Evolutionary conservation across 345 rosid species (phyloP).

Genomic region (Durio zibethinus): DNA sequence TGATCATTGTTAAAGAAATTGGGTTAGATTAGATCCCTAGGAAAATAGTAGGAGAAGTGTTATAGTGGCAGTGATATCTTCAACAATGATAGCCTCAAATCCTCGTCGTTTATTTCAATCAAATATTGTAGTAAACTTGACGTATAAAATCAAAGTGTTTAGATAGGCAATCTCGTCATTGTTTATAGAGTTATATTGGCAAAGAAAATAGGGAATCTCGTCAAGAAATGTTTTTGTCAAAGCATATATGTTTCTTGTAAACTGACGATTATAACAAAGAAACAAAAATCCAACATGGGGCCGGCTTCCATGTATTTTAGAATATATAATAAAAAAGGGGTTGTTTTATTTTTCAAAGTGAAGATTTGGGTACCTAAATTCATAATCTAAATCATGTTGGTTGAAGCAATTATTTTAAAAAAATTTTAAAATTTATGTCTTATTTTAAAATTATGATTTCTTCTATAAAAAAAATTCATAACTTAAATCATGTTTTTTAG

Average conservation of each 20-base stretch:
- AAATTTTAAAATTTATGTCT: too few species aligned
- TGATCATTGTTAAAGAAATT: background rate
- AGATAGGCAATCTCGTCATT: background rate
- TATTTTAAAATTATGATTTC: too few species aligned
- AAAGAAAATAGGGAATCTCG: background rate
- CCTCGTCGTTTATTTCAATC: too few species aligned
- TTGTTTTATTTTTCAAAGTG: too few species aligned
- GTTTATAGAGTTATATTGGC: background rate
- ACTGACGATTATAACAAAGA: background rate
- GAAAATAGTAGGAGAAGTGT: background rate
- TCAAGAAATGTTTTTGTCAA: background rate
- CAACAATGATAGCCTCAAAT: background rate
- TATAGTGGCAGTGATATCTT: background rate
- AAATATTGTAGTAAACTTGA: too few species aligned
- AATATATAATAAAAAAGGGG: too few species aligned
- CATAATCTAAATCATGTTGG: too few species aligned
- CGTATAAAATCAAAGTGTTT: too few species aligned
- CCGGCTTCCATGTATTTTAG: too few species aligned
- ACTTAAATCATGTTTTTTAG: background rate
- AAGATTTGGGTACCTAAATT: background rate
- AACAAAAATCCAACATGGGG: background rate
- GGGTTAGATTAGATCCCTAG: background rate
- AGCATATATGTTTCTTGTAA: background rate
- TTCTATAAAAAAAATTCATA: too few species aligned
- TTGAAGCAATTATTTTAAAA: too few species aligned